Evolutionary conservation across 805 yeast species (phyloP).

Genomic region (Wickerhamiella sorbophila): DNA sequence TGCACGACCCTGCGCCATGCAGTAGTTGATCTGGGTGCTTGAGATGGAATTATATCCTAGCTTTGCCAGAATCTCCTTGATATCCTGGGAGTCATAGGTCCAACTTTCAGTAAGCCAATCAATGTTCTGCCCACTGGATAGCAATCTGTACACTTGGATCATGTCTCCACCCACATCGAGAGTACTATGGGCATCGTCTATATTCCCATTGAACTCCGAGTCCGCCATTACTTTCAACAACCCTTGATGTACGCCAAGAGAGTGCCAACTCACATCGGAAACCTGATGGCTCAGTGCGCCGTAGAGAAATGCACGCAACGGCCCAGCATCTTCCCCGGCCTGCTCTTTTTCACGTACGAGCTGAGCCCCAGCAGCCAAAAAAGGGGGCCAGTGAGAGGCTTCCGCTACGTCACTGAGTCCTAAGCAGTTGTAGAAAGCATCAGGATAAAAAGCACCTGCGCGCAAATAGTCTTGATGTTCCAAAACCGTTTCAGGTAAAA

Average conservation of each 20-base stretch:
- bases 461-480: conserved; percentile 25
- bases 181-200: conserved; percentile 34
- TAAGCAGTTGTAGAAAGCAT: conserved; percentile 48
- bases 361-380: conserved; percentile 33
- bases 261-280: conserved; percentile 57
- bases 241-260: conserved; percentile 40
- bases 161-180: conserved; percentile 56
- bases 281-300: conserved; percentile 52
- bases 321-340: conserved; percentile 9
- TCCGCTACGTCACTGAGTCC: conserved; percentile 42
- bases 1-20: conserved; percentile 41
- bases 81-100: conserved; percentile 31
- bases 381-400: conserved; percentile 58
- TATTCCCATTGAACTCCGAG: conserved; percentile 41
- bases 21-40: conserved; percentile 28
- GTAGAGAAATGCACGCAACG: conserved; percentile 38
- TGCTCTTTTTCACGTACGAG: conserved; percentile 28
- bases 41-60: conserved; percentile 28
- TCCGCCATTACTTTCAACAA: conserved; percentile 36
- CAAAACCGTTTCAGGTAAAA: conserved; percentile 26
- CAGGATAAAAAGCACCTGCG: conserved; percentile 58
- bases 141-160: conserved; percentile 30
- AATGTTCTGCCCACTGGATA: conserved; percentile 20
- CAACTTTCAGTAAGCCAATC: conserved; percentile 22
- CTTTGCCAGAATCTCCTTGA: conserved; percentile 28